Conservation (phyloP, 164 flowering plant species). For the Liquidambar formosana region DNA sequence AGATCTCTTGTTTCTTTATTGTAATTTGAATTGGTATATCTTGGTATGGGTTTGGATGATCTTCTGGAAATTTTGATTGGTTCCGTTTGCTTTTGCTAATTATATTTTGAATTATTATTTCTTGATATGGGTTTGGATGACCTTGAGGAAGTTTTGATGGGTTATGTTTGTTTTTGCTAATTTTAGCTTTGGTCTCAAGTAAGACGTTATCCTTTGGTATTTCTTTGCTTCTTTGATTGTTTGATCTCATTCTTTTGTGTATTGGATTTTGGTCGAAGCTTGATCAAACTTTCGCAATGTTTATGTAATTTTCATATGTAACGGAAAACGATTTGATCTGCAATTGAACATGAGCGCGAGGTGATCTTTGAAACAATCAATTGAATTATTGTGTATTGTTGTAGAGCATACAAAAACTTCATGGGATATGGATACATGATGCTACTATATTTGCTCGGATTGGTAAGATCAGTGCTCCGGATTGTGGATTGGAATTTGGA, state of each 20-base stretch:
- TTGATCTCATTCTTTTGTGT: neutral
- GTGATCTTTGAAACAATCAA: neutral
- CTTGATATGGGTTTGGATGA: neutral
- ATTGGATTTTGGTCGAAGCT: neutral
- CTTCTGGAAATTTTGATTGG: too few species aligned
- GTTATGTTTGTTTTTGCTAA: neutral
- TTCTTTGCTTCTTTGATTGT: neutral
- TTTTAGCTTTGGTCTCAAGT: conserved; percentile 10
- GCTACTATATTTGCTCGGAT: neutral
- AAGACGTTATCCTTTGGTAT: neutral
- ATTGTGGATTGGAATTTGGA: neutral
- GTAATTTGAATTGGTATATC: neutral
- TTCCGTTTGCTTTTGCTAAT: neutral
- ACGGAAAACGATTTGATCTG: neutral
- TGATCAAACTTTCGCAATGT: neutral
- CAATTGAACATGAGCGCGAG: neutral
- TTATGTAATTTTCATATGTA: neutral
- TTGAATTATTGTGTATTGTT: neutral
- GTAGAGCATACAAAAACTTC: neutral
- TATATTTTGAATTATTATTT: neutral
- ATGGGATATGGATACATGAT: too few species aligned
- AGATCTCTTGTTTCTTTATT: neutral
- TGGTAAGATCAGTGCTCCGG: neutral
- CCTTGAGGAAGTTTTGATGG: neutral
- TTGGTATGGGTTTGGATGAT: too few species aligned